Base-by-base conservation (phyloP, 1,284 basidiomycete species). In the Singerocomus inundabilis region DNA sequence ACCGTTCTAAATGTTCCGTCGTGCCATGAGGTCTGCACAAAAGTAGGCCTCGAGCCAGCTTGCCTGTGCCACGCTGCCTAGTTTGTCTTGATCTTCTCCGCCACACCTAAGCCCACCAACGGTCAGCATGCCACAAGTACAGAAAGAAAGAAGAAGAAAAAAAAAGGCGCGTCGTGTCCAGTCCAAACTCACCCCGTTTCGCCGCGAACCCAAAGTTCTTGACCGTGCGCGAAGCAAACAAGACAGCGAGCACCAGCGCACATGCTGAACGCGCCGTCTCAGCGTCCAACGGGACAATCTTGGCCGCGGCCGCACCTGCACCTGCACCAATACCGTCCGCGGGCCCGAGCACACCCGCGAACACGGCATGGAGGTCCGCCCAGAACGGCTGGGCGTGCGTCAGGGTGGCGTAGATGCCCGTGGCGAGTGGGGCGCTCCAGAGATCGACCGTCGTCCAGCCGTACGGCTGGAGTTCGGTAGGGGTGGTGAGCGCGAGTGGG, bases 301-400 rank as follows among this genome's bases (percentile, higher is more conserved):
- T 57, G 10, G 51, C 57, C 37, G n/a, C n/a, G n/a, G n/a, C n/a
- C n/a, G n/a, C n/a, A n/a, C n/a, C n/a, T n/a, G 10, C 26, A 1
- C 49, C 18, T 7, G n/a, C 44, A 5, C 36, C 42, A 1, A 24
- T 18, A 5, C 21, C 30, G 1, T 35, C 37, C 18, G 59, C 57
- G 3, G 28, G 41, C 2, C 68, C 68, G 34, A 82, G 70, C 54
- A 75, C 57, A 7, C 71, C 69, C 21, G 73, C 61, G 33, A 84
- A 55, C 30, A 80, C 57, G 7, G 62, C 52, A 54, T 88, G 85
- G 29, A 78, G 52, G 26, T 83, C 78, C 0, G 77, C 78, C 84
- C 86, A 90, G 68, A 87, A 87, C 1, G 86, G 85, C 66, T 88
- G 86, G 1, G 84, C 80, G 58, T 90, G 85, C 15, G 88, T 90